A percentile compares a stretch with the other conserved stretches of the same genome.
phyloP scores from a whole-genome alignment of 2,329 filamentous ascomycete species.

The Monosporascus sp. region DNA sequence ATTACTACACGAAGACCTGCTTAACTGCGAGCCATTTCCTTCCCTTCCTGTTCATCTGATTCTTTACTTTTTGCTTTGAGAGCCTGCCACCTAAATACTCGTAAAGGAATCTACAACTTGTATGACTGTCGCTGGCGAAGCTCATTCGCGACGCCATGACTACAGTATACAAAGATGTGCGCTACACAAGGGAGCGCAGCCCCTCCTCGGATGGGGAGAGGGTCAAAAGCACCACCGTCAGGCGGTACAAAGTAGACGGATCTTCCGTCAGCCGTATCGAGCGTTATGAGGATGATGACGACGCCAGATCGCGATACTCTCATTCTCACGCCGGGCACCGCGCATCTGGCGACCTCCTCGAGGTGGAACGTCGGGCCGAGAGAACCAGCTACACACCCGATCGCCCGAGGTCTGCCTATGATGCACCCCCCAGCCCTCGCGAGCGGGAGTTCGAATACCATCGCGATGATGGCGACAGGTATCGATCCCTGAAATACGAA shows the following conservation, averaged over 20 bases:
- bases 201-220: constrained; percentile 22
- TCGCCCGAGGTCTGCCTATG: constrained; percentile 46
- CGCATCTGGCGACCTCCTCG: constrained; percentile 14
- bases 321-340: constrained; percentile 17
- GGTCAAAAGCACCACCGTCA: constrained; percentile 23
- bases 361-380: constrained; percentile 32
- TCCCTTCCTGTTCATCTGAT: not conserved
- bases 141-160: constrained; percentile 14
- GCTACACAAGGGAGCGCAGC: constrained; percentile 24
- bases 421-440: constrained; percentile 22
- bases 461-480: constrained; percentile 26
- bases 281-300: constrained; percentile 20
- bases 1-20: not conserved
- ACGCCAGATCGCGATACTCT: constrained; percentile 19
- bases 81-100: not conserved
- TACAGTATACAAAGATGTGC: constrained; percentile 24
- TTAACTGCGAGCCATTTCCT: not conserved
- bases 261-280: constrained; percentile 17
- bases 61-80: not conserved
- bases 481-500: constrained; percentile 17
- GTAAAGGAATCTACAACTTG: constrained; percentile 1
- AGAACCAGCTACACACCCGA: constrained; percentile 36
- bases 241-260: constrained; percentile 26
- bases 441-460: constrained; percentile 25
- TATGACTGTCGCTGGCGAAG: constrained; percentile 13